Base-by-base conservation (phyloP, 2,329 filamentous ascomycete genomes). In the Aspergillus fumigatus region DNA sequence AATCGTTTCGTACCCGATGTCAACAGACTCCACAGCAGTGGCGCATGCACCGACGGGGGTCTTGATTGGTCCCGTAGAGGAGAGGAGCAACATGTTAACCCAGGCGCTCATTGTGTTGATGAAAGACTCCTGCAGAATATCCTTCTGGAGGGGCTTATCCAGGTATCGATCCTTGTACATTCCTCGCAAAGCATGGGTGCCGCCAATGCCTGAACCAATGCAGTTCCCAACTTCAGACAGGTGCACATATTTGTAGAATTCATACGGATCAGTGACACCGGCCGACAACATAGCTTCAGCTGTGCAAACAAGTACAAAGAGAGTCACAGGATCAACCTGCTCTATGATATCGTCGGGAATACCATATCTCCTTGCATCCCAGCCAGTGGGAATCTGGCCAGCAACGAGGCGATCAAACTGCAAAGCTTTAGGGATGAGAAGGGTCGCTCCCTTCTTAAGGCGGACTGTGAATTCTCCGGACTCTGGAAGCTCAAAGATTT, bases 41-140 rank as follows among this genome's bases (percentile, higher is more conserved):
- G 94, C 94, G 73, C 94, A 99, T 70, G 94, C 94, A 80, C 93
- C 94, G 52, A 97, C 94, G 3, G 94, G 94, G 0, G 95, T 97
- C 83, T 97, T 97, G 83, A 99, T 97, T 45, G 94, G 91, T 65
- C 94, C 94, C 52, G 94, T 97, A 4, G 94, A 97, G 4, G 94
- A 99, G 62, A 99, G 81, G 62, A 99, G 82, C 77, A 99, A 81
- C 94, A 99, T 99, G 82, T 99, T 99, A 56, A 99, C 92, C 94
- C 94, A 99, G 17, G 94, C 94, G 66, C 90, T 88, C 93, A 99
- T 99, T 55, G 94, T 99, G 83, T 99, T 99, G 84, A 99, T 97
- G 82, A 99, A 99, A 11, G 94, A 97, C 78, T 99, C 94, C 73
- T 99, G 95, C 14, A 99, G 84, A 72, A 99, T 97, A 72, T 99